Evolutionary conservation across 495 filamentous ascomycete species (phyloP).

Genomic region (Podospora pseudopauciseta): DNA sequence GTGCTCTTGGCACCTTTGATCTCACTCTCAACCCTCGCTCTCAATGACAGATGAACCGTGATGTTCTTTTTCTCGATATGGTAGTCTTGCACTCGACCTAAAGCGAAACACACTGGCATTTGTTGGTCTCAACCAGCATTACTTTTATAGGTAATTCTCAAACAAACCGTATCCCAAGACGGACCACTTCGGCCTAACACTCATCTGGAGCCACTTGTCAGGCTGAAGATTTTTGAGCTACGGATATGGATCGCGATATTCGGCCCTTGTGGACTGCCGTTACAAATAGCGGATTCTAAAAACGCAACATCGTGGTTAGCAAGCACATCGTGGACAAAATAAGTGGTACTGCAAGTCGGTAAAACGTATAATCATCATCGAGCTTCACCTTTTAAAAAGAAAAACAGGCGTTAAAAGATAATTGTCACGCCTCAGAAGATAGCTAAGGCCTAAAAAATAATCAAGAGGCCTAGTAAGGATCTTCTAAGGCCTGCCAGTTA

Average conservation of each 20-base stretch:
- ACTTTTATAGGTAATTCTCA: background rate
- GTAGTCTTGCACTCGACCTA: background rate
- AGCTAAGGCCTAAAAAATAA: too few relatives aligned
- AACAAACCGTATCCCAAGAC: background rate
- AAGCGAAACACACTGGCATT: background rate
- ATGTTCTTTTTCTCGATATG: background rate
- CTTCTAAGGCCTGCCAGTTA: too few relatives aligned
- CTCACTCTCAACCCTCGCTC: too few relatives aligned
- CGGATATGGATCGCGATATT: background rate
- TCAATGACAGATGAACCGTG: too few relatives aligned
- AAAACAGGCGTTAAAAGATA: too few relatives aligned
- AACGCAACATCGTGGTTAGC: background rate
- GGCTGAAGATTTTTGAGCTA: constrained; percentile 4
- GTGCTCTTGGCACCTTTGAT: background rate
- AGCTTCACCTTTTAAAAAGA: too few relatives aligned
- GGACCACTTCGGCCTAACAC: background rate
- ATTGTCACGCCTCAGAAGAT: too few relatives aligned
- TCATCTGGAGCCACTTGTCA: constrained; percentile 5
- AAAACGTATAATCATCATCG: too few relatives aligned
- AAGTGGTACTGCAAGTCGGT: too few relatives aligned
- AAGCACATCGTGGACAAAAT: too few relatives aligned
- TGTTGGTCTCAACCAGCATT: background rate
- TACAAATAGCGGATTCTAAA: background rate
- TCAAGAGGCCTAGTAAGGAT: too few relatives aligned
- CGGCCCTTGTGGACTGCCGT: constrained; percentile 10